phyloP scores from a whole-genome alignment of 495 filamentous ascomycete species.

The Astrothelium macrocarpum region DNA sequence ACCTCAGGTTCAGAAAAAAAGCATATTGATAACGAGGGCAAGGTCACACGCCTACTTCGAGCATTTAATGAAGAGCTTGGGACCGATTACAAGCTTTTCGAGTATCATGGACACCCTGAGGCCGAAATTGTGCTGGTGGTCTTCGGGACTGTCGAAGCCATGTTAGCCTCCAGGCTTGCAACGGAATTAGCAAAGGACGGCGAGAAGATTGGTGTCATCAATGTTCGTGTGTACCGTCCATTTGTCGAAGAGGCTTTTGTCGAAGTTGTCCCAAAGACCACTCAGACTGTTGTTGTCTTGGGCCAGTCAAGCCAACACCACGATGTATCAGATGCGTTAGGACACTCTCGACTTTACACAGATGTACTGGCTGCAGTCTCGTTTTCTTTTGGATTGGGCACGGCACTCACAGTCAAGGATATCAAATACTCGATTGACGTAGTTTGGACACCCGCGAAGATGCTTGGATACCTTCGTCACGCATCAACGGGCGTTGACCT shows the following conservation, averaged over 20 bases:
- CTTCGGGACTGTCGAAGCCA: slow-evolving; percentile 83
- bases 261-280: slow-evolving; percentile 62
- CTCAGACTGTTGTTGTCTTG: slow-evolving; percentile 58
- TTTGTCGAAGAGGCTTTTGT: slow-evolving; percentile 93
- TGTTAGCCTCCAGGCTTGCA: slow-evolving; percentile 74
- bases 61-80: slow-evolving; percentile 88
- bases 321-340: slow-evolving; percentile 52
- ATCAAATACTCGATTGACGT: slow-evolving; percentile 81
- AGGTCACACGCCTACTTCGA: slow-evolving; percentile 62
- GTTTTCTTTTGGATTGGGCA: slow-evolving; percentile 50
- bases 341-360: slow-evolving; percentile 74
- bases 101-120: slow-evolving; percentile 78
- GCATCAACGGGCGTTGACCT: slow-evolving; percentile 25
- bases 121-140: slow-evolving; percentile 76
- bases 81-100: slow-evolving; percentile 83
- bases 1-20: slow-evolving; percentile 53
- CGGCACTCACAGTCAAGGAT: slow-evolving; percentile 57
- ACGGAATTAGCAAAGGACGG: slow-evolving; percentile 59
- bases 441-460: slow-evolving; percentile 69
- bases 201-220: slow-evolving; percentile 72
- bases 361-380: slow-evolving; percentile 79
- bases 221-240: slow-evolving; percentile 85
- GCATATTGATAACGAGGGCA: slow-evolving; percentile 62
- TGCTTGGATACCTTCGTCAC: slow-evolving; percentile 54
- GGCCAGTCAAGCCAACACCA: slow-evolving; percentile 51